Evolutionary conservation across 164 flowering plant species (phyloP), one percentile per base, ranked within the genome.

Genomic region (Santalum album): DNA sequence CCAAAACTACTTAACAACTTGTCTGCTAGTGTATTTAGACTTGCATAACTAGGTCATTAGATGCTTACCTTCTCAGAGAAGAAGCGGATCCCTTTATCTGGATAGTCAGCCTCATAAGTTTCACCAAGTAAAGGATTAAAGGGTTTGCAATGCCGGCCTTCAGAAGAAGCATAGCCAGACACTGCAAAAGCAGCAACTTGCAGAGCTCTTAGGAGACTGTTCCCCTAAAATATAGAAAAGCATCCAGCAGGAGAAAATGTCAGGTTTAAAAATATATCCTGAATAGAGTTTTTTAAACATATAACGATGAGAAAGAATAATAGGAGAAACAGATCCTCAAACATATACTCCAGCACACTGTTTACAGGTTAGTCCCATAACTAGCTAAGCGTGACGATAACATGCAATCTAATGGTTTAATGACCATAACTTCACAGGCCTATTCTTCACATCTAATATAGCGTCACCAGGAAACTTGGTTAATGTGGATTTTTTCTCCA

Each of bases 181-280:
- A 84, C 87, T 11, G 98, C 98, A 74, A 91, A 91, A 51, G 98
- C 95, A 69, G 96, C 98, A 55, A 91, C 95, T 65, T 84, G 66
- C 49, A 91, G 66, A 60, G 72, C 64, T 72, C 96, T 81, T 35
- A 73, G 72, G 42, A 91, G 79, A 72, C 86, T 74, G 65, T 91
- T 76, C 7, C 96, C 98, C 98, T 91, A 69, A 29, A 61, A 63
- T 22, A 62, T 24, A 62, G 51, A 20, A 54, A 25, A 48, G 35
- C 16, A 16, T 42, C 11, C 39, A 54, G 6, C 16, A 42, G 49
- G 42, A n/a, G 9, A 53, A 11, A 39, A 16, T 46, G 20, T 20
- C 26, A 62, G 47, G n/a, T 45, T 35, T 27, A 25, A 1, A 50
- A 15, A 1, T 21, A 34, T 32, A 49, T n/a, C 19, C 1, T 56